Conservation (phyloP, 2,329 filamentous ascomycete species). For the Calonectria pseudoturangicola region DNA sequence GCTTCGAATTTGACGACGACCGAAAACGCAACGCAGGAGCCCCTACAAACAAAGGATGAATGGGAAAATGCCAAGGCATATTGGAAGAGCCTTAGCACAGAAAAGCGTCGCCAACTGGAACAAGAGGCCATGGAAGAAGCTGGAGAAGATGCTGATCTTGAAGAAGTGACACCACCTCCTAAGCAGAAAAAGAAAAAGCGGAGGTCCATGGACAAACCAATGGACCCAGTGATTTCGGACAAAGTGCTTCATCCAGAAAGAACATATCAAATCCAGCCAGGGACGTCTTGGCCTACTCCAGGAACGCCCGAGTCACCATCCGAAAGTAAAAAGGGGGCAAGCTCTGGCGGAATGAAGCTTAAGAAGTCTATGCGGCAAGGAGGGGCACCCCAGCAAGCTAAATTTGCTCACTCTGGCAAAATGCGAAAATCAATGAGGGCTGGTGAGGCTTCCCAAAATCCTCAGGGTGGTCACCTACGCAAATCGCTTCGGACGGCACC, state of each 20-base stretch:
- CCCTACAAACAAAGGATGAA: conserved; percentile 62
- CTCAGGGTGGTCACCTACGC: conserved; percentile 45
- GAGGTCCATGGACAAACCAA: conserved; percentile 34
- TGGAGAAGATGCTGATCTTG: conserved; percentile 65
- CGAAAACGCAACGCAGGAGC: conserved; percentile 9
- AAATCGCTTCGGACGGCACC: conserved; percentile 50
- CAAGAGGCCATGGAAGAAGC: conserved; percentile 73
- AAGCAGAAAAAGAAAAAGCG: conserved; percentile 63
- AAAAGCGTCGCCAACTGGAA: conserved; percentile 78
- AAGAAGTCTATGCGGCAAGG: conserved; percentile 68
- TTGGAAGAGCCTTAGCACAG: conserved; percentile 79
- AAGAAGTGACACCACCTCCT: conserved; percentile 50
- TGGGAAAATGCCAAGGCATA: conserved; percentile 83
- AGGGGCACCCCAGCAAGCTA: conserved; percentile 45
- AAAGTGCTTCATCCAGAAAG: conserved; percentile 49
- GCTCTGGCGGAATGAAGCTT: conserved; percentile 57
- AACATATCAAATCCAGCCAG: conserved; percentile 64
- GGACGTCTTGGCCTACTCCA: conserved; percentile 54
- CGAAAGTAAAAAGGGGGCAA: conserved; percentile 22
- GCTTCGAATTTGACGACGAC: conserved; percentile 27
- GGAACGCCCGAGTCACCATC: conserved; percentile 39
- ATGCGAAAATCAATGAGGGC: conserved; percentile 61
- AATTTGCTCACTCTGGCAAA: conserved; percentile 43
- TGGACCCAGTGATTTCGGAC: conserved; percentile 35
- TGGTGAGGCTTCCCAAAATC: conserved; percentile 28